Conservation (phyloP, 768 basidiomycete species). For the Boletus eberwhitei region DNA sequence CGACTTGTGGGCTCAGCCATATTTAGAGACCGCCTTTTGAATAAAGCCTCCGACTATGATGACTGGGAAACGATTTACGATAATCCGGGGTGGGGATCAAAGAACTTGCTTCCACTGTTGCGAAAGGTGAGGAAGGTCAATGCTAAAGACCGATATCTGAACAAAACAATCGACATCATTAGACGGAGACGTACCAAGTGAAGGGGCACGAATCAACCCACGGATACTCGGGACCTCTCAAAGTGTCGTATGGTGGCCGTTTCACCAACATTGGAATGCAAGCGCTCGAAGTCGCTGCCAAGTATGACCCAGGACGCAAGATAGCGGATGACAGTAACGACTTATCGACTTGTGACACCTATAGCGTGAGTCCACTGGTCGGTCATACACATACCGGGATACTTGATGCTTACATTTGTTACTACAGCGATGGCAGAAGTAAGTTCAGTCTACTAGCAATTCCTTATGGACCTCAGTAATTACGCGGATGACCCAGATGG, state of each 20-base stretch:
- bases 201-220: slow-evolving; percentile 15
- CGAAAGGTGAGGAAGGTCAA: slow-evolving; percentile 14
- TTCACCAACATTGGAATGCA: slow-evolving; percentile 42
- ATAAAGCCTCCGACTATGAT: slow-evolving; percentile 49
- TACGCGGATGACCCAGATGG: slow-evolving; percentile 38
- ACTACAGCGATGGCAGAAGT: slow-evolving; percentile 54
- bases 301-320: slow-evolving; percentile 46
- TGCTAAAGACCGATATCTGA: background rate
- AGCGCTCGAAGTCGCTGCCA: slow-evolving; percentile 43
- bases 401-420: background rate
- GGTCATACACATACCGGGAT: background rate
- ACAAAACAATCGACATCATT: background rate
- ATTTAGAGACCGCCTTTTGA: background rate
- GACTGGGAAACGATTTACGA: slow-evolving; percentile 22
- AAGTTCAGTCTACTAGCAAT: slow-evolving; percentile 5
- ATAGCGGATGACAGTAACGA: slow-evolving; percentile 45
- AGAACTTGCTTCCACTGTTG: slow-evolving; percentile 24
- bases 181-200: slow-evolving; percentile 24
- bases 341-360: slow-evolving; percentile 42
- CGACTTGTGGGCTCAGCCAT: background rate
- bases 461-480: background rate
- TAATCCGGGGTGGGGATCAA: slow-evolving; percentile 26
- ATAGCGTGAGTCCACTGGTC: slow-evolving; percentile 39
- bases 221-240: slow-evolving; percentile 23
- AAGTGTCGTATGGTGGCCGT: slow-evolving; percentile 26